Base-by-base conservation (phyloP, 2,329 filamentous ascomycete genomes). In the Fusarium equiseti region DNA sequence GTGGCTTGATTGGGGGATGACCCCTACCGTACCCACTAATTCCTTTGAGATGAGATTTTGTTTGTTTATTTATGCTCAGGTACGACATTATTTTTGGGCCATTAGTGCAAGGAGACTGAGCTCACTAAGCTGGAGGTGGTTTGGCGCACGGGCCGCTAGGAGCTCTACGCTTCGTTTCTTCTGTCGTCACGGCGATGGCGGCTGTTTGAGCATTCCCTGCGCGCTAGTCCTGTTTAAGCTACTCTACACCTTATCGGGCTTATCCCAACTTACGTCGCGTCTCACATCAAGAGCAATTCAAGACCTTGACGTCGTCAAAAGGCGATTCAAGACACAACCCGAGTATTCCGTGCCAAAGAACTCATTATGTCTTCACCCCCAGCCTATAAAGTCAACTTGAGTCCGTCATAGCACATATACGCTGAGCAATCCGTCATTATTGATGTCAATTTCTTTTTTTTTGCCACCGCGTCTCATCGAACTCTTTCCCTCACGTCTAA, bases 61-160 rank as follows among this genome's bases (percentile, higher is more conserved):
- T 79, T 79, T 79, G 77, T 79, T 79, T 79, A 71, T 78, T 78
- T 78, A 79, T 77, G 68, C 68, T 48, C 66, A 72, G 70, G 70
- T 63, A 72, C 72, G 55, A 57, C 72, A 72, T 68, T 73, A 64
- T 69, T 71, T 73, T 73, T 68, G 65, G 50, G 63, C 63, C 58
- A 58, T 70, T 76, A 70, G 73, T 70, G 64, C 70, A 73, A 60
- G 64, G 61, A 65, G 48, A 59, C 18, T 31, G 45, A 60, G 49
- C 56, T 62, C 56, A 55, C 60, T 56, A 59, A 66, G 54, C 53
- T 50, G 60, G 54, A 45, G 63, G 69, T 75, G 57, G 75, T 67
- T 69, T 57, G 6, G 58, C 46, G 76, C 77, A 76, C 75, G 73
- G 68, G 27, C 72, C 77, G 48, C 29, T 5, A 10, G 1, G 11